These are phyloP conservation scores for Geranomyces michiganensis DNA, from an alignment of 192 early-diverging fungal genomes.

Conservation along the genomic window DNA sequence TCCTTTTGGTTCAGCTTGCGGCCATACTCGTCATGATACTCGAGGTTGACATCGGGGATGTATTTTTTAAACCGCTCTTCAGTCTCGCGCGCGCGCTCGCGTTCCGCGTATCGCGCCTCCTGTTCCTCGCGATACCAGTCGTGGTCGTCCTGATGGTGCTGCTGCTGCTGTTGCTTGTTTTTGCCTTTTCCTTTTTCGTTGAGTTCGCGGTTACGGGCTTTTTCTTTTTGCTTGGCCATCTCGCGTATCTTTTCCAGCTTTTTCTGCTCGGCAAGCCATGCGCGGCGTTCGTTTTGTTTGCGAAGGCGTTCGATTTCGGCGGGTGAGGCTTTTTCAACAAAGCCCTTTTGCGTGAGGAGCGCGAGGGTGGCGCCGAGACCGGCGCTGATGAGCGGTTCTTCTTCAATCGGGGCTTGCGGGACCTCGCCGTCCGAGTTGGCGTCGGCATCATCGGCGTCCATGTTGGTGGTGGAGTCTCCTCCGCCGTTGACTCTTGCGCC, in stretches of 20 bases:
- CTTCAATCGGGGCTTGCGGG: conserved; percentile 45
- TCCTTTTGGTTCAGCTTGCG: conserved; percentile 82
- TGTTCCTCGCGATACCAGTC: conserved; percentile 48
- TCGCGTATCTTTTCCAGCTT: conserved; percentile 57
- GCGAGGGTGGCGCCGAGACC: conserved; percentile 84
- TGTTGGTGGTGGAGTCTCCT: neutral
- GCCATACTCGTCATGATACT: conserved; percentile 91
- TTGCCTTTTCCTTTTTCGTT: conserved; percentile 51
- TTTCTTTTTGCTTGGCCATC: conserved; percentile 69
- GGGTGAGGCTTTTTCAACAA: conserved; percentile 60
- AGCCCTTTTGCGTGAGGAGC: conserved; percentile 80
- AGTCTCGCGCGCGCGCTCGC: conserved; percentile 40
- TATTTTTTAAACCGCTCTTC: conserved; percentile 86
- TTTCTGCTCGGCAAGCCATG: conserved; percentile 74
- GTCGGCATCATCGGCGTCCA: conserved; percentile 30
- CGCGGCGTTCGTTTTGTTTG: conserved; percentile 57
- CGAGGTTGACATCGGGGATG: conserved; percentile 84
- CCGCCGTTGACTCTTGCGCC: neutral
- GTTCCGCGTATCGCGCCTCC: conserved; percentile 40
- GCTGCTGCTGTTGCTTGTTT: conserved; percentile 48
- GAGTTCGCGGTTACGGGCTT: conserved; percentile 55
- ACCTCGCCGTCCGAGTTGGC: conserved; percentile 18
- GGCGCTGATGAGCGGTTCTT: conserved; percentile 79
- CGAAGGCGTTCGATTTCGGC: conserved; percentile 72
- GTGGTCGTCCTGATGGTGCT: conserved; percentile 58